These are phyloP conservation scores for Inga oerstediana DNA, from an alignment of 306 rosid genomes.

Conservation along the genomic window DNA sequence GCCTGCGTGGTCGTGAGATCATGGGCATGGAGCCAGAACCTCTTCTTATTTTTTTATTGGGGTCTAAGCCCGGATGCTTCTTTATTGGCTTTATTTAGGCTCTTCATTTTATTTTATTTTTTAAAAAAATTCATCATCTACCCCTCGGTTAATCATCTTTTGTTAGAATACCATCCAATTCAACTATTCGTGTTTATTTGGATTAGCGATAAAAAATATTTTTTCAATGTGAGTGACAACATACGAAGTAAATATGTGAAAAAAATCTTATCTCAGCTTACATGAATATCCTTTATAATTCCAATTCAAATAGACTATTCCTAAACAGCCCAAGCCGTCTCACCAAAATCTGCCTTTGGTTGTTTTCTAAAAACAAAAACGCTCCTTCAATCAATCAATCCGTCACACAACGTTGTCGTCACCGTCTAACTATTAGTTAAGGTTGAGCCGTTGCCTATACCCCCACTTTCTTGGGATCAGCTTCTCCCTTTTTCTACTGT, in stretches of 20 bases:
- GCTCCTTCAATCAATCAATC: background rate
- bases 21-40: too few species aligned
- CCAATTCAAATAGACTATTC: background rate
- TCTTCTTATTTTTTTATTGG: background rate
- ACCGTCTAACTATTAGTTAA: background rate
- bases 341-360: background rate
- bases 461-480: background rate
- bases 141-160: background rate
- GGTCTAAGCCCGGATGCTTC: too few species aligned
- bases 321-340: background rate
- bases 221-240: too few species aligned
- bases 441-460: slow-evolving; percentile 22
- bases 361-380: background rate
- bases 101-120: too few species aligned
- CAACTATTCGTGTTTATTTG: background rate
- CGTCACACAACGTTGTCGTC: background rate
- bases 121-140: too few species aligned
- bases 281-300: too few species aligned
- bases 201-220: too few species aligned
- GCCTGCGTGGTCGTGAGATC: background rate
- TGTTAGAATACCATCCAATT: slow-evolving; percentile 5
- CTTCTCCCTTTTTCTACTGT: too few species aligned
- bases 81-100: too few species aligned
- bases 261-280: too few species aligned
- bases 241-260: too few species aligned